Evolutionary conservation across 768 basidiomycete species (phyloP), one percentile per base, ranked within the genome.

Genomic region (Calocera cornea): DNA sequence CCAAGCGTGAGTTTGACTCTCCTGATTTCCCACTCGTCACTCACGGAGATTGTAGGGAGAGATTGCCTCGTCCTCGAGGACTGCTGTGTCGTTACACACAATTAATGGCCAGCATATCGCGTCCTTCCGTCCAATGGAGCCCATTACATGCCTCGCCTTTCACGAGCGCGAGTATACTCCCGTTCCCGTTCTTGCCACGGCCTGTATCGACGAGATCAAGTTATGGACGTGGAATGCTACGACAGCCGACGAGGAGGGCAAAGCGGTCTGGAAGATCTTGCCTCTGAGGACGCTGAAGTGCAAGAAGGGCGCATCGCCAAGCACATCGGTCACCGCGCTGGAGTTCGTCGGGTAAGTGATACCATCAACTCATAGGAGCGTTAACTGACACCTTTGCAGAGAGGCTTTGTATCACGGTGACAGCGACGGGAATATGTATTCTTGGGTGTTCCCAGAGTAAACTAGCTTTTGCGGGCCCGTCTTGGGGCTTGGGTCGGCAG

Each of bases 151-250:
- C 0, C 76, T 97, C 64, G 86, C 88, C 0, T 95, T 95, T 78
- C 88, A 92, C 68, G 90, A 95, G 73, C 84, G 94, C 36, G 94
- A 95, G 72, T 95, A 90, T 75, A 86, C 89, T 0, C 81, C 83
- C 69, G 78, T 85, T 0, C 90, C 90, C 2, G 80, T 92, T 2
- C 80, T 97, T n/a, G 92, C 91, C 0, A 87, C 87, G 0, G 91
- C 90, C 1, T 83, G 86, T 3, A 79, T 85, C 0, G 89, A 90
- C 70, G 82, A 85, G 1, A 87, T 93, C 65, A 84, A 84, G 0
- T 78, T 97, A n/a, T 80, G 89, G 69, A 90, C 92, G 0, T 93
- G 93, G 88, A 88, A 85, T 17, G 83, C 89, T 0, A 88, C 90
- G 0, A 85, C 83, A 0, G 78, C 81, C 66, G 87, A 83, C 0